Evolutionary conservation across 2,329 filamentous ascomycete genomes (phyloP).

Genomic region (Penicillium palitans): DNA sequence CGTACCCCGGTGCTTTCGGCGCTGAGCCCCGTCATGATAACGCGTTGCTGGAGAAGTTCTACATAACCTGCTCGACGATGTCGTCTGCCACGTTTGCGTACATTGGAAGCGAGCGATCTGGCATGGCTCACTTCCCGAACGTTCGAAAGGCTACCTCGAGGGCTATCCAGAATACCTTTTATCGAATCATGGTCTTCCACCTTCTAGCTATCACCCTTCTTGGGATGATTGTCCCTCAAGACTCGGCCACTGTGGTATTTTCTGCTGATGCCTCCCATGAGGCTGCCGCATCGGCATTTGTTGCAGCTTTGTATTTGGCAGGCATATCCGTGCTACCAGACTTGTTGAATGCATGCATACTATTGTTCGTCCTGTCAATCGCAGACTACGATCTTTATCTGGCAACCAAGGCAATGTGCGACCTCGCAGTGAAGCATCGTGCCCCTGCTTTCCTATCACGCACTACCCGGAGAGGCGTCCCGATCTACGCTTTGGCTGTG

Average conservation of each 20-base stretch:
- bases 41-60: conserved; percentile 51
- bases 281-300: conserved; percentile 68
- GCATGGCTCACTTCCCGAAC: conserved; percentile 75
- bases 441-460: conserved; percentile 69
- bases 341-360: conserved; percentile 70
- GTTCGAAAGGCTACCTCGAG: conserved; percentile 71
- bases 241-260: conserved; percentile 59
- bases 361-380: conserved; percentile 73
- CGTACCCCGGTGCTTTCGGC: conserved; percentile 58
- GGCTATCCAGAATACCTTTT: conserved; percentile 77
- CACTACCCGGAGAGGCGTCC: conserved; percentile 69
- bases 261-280: conserved; percentile 42
- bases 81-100: conserved; percentile 77
- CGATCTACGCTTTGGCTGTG: conserved; percentile 63
- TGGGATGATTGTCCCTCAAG: conserved; percentile 73
- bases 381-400: conserved; percentile 76
- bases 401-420: conserved; percentile 69
- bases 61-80: conserved; percentile 67
- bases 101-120: conserved; percentile 72
- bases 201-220: conserved; percentile 69
- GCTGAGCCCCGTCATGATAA: conserved; percentile 39
- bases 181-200: conserved; percentile 79
- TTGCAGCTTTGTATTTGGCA: conserved; percentile 67
- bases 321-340: conserved; percentile 64
- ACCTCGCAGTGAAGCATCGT: conserved; percentile 68